phyloP scores from a whole-genome alignment of 2,329 filamentous ascomycete genomes.

The Ophiocordyceps camponoti-floridani region DNA sequence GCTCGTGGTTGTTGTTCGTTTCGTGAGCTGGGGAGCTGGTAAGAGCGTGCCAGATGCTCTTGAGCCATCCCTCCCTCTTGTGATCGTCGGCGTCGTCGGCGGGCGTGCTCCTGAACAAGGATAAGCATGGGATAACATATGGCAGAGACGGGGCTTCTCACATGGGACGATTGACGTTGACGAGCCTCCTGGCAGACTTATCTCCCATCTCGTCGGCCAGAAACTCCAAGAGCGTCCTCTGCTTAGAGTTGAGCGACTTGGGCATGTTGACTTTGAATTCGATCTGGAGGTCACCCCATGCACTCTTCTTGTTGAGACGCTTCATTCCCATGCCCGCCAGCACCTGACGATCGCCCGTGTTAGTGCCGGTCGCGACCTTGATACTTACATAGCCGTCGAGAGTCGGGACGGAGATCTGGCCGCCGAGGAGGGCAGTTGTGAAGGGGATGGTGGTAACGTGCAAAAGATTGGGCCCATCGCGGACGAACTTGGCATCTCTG shows the following conservation, averaged over 20 bases:
- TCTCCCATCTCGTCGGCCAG: slow-evolving; percentile 92
- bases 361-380: slow-evolving; percentile 79
- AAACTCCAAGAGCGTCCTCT: slow-evolving; percentile 86
- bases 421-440: slow-evolving; percentile 82
- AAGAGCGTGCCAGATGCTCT: slow-evolving; percentile 81
- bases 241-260: slow-evolving; percentile 80
- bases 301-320: slow-evolving; percentile 49
- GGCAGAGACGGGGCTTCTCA: slow-evolving; percentile 6
- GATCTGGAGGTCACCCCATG: slow-evolving; percentile 68
- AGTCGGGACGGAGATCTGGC: slow-evolving; percentile 77
- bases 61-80: slow-evolving; percentile 78
- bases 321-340: slow-evolving; percentile 89
- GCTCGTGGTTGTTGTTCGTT: slow-evolving; percentile 14
- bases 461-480: slow-evolving; percentile 74
- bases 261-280: slow-evolving; percentile 94
- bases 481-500: slow-evolving; percentile 77
- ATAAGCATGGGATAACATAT: not conserved
- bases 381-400: slow-evolving; percentile 81
- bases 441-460: slow-evolving; percentile 85
- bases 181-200: slow-evolving; percentile 76
- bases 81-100: slow-evolving; percentile 28
- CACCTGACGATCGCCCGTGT: slow-evolving; percentile 81
- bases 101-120: slow-evolving; percentile 1
- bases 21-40: slow-evolving; percentile 52
- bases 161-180: slow-evolving; percentile 48